Evolutionary conservation across 2,329 filamentous ascomycete species (phyloP), one percentile per base, ranked within the genome.

Genomic region (Exophiala xenobiotica): DNA sequence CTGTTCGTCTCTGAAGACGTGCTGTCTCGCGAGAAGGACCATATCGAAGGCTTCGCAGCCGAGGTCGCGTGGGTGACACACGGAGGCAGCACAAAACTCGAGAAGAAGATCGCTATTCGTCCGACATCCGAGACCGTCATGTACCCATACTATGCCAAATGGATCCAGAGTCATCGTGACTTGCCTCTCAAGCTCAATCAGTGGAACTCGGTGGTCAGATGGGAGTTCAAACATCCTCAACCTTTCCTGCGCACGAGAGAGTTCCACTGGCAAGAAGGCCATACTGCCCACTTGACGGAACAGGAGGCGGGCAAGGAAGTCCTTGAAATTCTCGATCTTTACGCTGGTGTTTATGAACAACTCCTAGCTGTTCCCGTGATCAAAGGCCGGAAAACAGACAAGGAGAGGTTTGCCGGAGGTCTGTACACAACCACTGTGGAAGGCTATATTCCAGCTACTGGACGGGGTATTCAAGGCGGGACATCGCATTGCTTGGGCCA

Each of bases 191-290:
- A 90, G 66, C 79, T 97, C 61, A 97, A 97, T 76, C 93, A 99
- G 73, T 99, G 93, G 93, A 96, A 96, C 79, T 95, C 87, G 11
- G 86, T 89, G 20, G 86, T 96, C 42, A 83, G 92, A 64, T 97
- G 93, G 93, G 93, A 97, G 73, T 95, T 95, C 68, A 97, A 97
- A 78, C 90, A 95, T 70, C 81, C 83, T 26, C 82, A 85, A 68
- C 83, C 83, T 31, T 97, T 97, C 77, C 80, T 99, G 51, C 81
- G 92, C 63, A 92, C 92, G 39, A 80, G 95, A 69, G 93, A 99
- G 71, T 99, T 99, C 72, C 74, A 97, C 60, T 99, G 93, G 93
- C 93, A 99, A 71, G 93, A 99, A 74, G 91, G 91, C 19, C 93
- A 96, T 74, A 90, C 87, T 24, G 93, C 93, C 37, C 91, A 96